Percentiles rank a stretch among this genome's conserved stretches.
Evolutionary conservation across 108 stramenopile genomes (phyloP).

Genomic region (Schizochytrium sp.): DNA sequence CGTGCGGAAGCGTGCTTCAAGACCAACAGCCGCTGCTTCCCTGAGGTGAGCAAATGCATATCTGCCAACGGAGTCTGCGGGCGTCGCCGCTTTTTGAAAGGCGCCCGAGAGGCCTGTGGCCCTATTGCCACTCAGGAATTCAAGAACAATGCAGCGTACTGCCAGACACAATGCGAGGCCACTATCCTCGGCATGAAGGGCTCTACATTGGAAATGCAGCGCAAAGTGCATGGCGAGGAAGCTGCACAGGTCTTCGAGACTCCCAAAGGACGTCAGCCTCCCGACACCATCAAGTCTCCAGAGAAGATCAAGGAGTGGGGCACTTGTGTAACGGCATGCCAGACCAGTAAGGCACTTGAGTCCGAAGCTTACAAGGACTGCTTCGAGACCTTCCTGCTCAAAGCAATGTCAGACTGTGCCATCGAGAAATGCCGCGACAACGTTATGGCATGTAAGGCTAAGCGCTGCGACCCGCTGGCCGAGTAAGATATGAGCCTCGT

Average conservation of each 20-base stretch:
- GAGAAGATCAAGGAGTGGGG: slow-evolving; percentile 8
- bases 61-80: not conserved
- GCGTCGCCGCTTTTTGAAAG: not conserved
- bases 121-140: not conserved
- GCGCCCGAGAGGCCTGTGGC: not conserved
- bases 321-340: not conserved
- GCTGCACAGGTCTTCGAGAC: not conserved
- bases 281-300: not conserved
- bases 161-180: slow-evolving; percentile 45
- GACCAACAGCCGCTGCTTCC: not conserved
- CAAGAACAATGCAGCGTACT: slow-evolving; percentile 4
- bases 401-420: not conserved
- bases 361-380: slow-evolving; percentile 17
- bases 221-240: not conserved
- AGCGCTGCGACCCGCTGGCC: slow-evolving; percentile 22
- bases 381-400: not conserved
- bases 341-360: not conserved
- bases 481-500: not conserved
- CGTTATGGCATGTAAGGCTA: not conserved
- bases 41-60: slow-evolving; percentile 37
- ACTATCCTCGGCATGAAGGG: not conserved
- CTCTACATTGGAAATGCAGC: slow-evolving; percentile 30
- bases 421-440: not conserved
- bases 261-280: not conserved
- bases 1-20: slow-evolving; percentile 41